phyloP scores from a whole-genome alignment of 768 basidiomycete species.

The Rhodotorula toruloides region DNA sequence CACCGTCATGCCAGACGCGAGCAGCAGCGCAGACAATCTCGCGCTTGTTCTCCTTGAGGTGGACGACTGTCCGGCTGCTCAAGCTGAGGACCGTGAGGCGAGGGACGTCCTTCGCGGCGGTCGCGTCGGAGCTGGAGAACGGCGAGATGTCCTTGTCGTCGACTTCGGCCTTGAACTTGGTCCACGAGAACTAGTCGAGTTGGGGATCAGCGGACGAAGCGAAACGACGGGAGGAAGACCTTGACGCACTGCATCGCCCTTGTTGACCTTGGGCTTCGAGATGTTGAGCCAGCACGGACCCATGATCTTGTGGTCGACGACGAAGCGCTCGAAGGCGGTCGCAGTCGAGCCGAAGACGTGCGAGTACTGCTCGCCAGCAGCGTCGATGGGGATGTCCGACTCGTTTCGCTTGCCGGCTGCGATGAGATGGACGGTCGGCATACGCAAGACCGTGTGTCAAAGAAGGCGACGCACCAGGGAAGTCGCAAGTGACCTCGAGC shows the following conservation, averaged over 20 bases:
- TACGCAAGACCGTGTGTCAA: background rate
- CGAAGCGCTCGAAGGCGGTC: constrained; percentile 84
- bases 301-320: constrained; percentile 95
- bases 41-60: constrained; percentile 87
- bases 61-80: constrained; percentile 80
- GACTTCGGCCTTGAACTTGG: constrained; percentile 81
- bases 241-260: constrained; percentile 68
- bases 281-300: constrained; percentile 95
- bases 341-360: constrained; percentile 88
- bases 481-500: constrained; percentile 90
- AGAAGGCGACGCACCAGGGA: constrained; percentile 59
- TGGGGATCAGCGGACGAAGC: background rate
- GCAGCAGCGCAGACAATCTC: constrained; percentile 82
- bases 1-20: constrained; percentile 73
- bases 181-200: constrained; percentile 77
- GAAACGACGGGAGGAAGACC: too few relatives aligned
- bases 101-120: constrained; percentile 71
- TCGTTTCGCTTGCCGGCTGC: constrained; percentile 43
- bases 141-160: constrained; percentile 79
- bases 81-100: constrained; percentile 87
- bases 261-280: constrained; percentile 62
- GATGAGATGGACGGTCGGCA: background rate
- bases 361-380: constrained; percentile 75
- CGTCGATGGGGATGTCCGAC: constrained; percentile 63
- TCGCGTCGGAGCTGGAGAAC: constrained; percentile 64